phyloP scores from a whole-genome alignment of 768 basidiomycete genomes.

The Harrya chromipes region DNA sequence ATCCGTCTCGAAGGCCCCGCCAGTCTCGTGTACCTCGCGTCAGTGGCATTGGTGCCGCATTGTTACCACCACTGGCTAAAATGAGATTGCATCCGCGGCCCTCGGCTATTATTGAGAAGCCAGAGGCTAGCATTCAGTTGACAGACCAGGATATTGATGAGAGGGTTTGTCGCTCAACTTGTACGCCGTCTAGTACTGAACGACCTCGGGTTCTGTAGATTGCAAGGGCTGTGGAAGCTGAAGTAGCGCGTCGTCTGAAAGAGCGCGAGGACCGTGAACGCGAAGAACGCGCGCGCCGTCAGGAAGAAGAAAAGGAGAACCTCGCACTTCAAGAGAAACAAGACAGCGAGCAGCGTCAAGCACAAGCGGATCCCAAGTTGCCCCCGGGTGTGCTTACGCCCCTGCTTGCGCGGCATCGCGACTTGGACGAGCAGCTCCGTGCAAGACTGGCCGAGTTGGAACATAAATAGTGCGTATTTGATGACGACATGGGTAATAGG shows the following conservation, averaged over 20 bases:
- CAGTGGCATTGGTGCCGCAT: slow-evolving; percentile 27
- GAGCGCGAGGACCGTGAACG: slow-evolving; percentile 35
- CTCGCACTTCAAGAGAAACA: slow-evolving; percentile 13
- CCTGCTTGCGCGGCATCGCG: slow-evolving; percentile 59
- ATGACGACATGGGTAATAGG: slow-evolving; percentile 7
- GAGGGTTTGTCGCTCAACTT: slow-evolving; percentile 39
- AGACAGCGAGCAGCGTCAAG: slow-evolving; percentile 6
- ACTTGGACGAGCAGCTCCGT: slow-evolving; percentile 67
- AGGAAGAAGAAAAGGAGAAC: slow-evolving; percentile 30
- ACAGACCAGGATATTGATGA: slow-evolving; percentile 75
- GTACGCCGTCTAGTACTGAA: neutral
- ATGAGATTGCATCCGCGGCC: slow-evolving; percentile 18
- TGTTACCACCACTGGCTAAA: slow-evolving; percentile 23
- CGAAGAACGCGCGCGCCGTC: slow-evolving; percentile 30
- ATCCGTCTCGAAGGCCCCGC: slow-evolving; percentile 26
- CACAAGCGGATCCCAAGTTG: slow-evolving; percentile 16
- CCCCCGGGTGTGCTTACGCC: slow-evolving; percentile 52
- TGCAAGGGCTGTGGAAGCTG: slow-evolving; percentile 67
- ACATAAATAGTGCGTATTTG: slow-evolving; percentile 63
- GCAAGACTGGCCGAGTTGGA: slow-evolving; percentile 65
- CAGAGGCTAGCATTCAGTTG: slow-evolving; percentile 29
- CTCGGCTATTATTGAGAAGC: slow-evolving; percentile 11
- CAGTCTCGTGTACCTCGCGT: slow-evolving; percentile 32
- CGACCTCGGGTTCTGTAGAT: slow-evolving; percentile 42
- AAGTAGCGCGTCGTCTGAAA: slow-evolving; percentile 65